A percentile compares a stretch with the other conserved stretches of the same genome.
Evolutionary conservation across 257 asterid species (phyloP).

Genomic region (Hygrophila difformis): DNA sequence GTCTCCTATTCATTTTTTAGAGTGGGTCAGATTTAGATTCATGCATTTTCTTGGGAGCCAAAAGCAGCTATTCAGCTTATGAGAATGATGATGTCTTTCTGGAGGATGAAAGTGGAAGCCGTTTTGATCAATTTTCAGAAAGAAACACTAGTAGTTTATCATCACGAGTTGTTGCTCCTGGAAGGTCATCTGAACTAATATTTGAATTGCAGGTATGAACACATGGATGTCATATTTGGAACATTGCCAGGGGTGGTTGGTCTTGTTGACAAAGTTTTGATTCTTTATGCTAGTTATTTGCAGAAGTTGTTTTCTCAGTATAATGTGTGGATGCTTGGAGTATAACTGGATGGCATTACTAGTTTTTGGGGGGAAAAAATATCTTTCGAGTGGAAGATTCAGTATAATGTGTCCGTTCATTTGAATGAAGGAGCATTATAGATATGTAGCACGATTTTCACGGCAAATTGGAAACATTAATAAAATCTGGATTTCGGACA

Average conservation of each 20-base stretch:
- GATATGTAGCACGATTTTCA: too few species aligned
- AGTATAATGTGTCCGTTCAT: too few species aligned
- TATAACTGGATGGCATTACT: too few species aligned
- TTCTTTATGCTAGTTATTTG: too few species aligned
- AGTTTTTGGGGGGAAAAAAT: too few species aligned
- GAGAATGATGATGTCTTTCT: conserved; percentile 61
- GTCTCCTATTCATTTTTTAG: conserved; percentile 37
- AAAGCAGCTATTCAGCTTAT: conserved; percentile 79
- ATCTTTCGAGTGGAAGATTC: too few species aligned
- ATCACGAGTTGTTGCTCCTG: conserved; percentile 32
- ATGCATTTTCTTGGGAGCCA: conserved; percentile 75
- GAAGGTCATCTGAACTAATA: conserved; percentile 49
- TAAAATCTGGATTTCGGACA: too few species aligned
- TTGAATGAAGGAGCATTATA: too few species aligned
- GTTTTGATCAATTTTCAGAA: conserved; percentile 31
- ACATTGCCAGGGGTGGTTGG: neutral
- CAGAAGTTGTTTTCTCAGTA: too few species aligned
- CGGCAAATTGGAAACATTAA: too few species aligned
- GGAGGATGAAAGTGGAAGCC: conserved; percentile 45
- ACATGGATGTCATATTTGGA: neutral
- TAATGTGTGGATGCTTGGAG: too few species aligned
- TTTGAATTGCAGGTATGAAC: conserved; percentile 71
- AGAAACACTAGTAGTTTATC: conserved; percentile 21
- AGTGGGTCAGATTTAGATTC: conserved; percentile 71
- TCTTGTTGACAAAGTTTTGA: neutral